Percentiles rank a stretch among this genome's conserved stretches.
phyloP scores from a whole-genome alignment of 1,284 basidiomycete genomes.

The Puccinia novopanici region DNA sequence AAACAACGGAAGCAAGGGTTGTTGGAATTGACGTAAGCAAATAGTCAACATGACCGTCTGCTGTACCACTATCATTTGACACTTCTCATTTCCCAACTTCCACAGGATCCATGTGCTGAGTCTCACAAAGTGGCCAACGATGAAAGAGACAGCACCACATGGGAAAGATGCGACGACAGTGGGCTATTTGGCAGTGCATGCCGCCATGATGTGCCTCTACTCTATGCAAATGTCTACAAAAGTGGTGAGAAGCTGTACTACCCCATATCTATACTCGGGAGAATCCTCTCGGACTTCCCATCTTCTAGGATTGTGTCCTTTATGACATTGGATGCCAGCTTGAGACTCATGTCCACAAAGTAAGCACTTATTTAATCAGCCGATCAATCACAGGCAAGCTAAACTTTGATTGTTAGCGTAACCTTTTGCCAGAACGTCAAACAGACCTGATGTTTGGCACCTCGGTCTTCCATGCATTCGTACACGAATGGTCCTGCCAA shows the following conservation, averaged over 20 bases:
- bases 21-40: not conserved
- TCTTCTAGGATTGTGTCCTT: not conserved
- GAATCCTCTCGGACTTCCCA: constrained; percentile 1
- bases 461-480: too few relatives aligned
- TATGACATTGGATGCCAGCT: constrained; percentile 34
- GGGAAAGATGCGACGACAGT: constrained; percentile 13
- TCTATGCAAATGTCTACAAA: too few relatives aligned
- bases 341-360: constrained; percentile 14
- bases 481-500: too few relatives aligned
- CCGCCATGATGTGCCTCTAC: too few relatives aligned
- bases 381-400: too few relatives aligned
- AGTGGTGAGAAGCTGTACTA: constrained; percentile 19
- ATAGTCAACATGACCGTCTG: too few relatives aligned
- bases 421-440: not conserved
- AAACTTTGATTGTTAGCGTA: not conserved
- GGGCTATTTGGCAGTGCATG: too few relatives aligned
- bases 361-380: not conserved
- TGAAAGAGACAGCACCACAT: not conserved
- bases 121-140: constrained; percentile 5
- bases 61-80: too few relatives aligned
- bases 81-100: too few relatives aligned
- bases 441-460: constrained; percentile 18
- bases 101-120: constrained; percentile 6
- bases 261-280: not conserved
- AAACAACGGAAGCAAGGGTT: not conserved